phyloP scores from a whole-genome alignment of 228 moss, liverwort and hornwort genomes.

The Sphagnum fallax region DNA sequence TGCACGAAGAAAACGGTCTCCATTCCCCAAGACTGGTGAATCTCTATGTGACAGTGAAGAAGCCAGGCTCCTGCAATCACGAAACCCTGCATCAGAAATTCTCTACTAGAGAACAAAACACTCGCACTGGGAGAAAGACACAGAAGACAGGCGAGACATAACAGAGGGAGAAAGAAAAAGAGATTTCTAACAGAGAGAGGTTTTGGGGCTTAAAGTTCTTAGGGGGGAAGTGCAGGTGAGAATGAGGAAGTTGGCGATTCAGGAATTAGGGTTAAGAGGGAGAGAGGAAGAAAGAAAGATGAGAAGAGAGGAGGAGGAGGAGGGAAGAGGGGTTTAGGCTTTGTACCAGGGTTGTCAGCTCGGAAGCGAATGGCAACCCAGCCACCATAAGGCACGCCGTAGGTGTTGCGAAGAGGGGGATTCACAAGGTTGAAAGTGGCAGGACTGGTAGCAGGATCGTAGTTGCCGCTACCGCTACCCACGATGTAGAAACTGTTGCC shows the following conservation, averaged over 20 bases:
- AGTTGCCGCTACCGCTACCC: slow-evolving; percentile 66
- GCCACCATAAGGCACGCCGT: slow-evolving; percentile 65
- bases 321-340: too few species aligned
- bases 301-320: too few species aligned
- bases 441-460: slow-evolving; percentile 45
- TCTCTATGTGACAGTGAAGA: slow-evolving; percentile 87
- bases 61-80: slow-evolving; percentile 67
- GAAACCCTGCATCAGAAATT: too few species aligned
- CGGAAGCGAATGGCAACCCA: slow-evolving; percentile 75
- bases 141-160: neutral
- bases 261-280: too few species aligned
- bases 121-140: neutral
- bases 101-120: too few species aligned
- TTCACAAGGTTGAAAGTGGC: slow-evolving; percentile 59
- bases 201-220: neutral
- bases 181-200: neutral
- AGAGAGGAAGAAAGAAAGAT: too few species aligned
- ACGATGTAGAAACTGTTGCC: slow-evolving; percentile 74
- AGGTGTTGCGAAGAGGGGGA: slow-evolving; percentile 80
- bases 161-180: neutral
- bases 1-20: slow-evolving; percentile 48
- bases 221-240: too few species aligned
- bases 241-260: too few species aligned
- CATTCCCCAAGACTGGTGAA: slow-evolving; percentile 91
- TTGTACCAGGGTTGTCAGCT: slow-evolving; percentile 71